These are phyloP conservation scores for Hypericum perforatum DNA, from an alignment of 345 rosid species.

Conservation along the genomic window DNA sequence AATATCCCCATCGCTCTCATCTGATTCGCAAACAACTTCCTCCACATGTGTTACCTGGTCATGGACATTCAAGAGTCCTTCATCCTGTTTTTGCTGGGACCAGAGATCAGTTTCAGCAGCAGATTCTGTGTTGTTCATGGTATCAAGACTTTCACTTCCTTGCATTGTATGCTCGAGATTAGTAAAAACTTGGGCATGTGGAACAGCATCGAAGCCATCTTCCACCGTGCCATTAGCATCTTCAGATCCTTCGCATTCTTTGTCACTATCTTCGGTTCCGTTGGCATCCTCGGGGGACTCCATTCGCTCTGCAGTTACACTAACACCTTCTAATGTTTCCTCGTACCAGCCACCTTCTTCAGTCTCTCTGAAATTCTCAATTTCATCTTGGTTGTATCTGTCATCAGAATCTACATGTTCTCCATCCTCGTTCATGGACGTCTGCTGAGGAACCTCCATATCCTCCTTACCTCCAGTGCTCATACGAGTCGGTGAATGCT, in stretches of 20 bases:
- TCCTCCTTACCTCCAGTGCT: constrained; percentile 22
- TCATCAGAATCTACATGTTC: constrained; percentile 19
- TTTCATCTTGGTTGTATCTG: constrained; percentile 14
- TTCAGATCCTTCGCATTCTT: constrained; percentile 30
- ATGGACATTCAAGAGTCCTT: constrained; percentile 19
- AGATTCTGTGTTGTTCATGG: constrained; percentile 18
- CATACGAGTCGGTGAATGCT: constrained; percentile 22
- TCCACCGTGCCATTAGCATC: constrained; percentile 25
- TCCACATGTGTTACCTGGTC: constrained; percentile 29
- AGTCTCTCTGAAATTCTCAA: constrained; percentile 15
- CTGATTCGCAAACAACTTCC: constrained; percentile 18
- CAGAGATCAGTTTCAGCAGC: constrained; percentile 20
- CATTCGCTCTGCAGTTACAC: constrained; percentile 16
- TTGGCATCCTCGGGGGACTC: constrained; percentile 21
- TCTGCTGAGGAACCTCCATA: constrained; percentile 17
- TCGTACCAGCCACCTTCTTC: constrained; percentile 15
- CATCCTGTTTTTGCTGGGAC: constrained; percentile 27
- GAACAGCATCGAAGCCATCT: constrained; percentile 29
- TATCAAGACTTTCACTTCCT: constrained; percentile 20
- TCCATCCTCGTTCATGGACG: constrained; percentile 13
- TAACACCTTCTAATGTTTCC: constrained; percentile 17
- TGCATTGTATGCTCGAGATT: constrained; percentile 28
- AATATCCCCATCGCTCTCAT: constrained; percentile 8
- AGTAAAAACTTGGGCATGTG: constrained; percentile 25
- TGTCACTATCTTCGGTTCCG: constrained; percentile 27